Percentiles rank a stretch among this genome's conserved stretches.
These are phyloP conservation scores for Aegle marmelos DNA, from an alignment of 345 rosid genomes.

Conservation along the genomic window DNA sequence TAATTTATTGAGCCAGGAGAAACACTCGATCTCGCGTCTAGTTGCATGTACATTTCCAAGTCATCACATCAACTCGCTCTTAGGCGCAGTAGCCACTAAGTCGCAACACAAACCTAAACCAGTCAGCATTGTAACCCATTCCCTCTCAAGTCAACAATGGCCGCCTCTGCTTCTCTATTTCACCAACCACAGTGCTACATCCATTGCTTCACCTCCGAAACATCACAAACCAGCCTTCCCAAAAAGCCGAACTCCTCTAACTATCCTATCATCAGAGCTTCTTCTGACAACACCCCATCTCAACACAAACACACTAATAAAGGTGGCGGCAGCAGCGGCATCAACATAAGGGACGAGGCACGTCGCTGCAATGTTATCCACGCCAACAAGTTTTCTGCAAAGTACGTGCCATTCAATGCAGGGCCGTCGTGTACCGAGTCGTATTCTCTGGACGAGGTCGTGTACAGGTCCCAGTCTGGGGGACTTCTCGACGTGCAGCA, in stretches of 20 bases:
- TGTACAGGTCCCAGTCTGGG: constrained; percentile 44
- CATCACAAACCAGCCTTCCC: background rate
- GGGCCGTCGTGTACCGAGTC: constrained; percentile 23
- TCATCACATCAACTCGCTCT: background rate
- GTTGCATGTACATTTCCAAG: too few relatives aligned
- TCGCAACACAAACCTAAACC: background rate
- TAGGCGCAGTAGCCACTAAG: too few relatives aligned
- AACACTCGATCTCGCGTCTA: too few relatives aligned
- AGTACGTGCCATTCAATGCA: constrained; percentile 56
- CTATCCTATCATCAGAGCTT: background rate
- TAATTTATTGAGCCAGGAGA: too few relatives aligned
- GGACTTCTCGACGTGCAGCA: constrained; percentile 49
- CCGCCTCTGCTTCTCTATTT: background rate
- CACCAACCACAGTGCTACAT: background rate
- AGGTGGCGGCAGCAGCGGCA: background rate
- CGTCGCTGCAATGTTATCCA: constrained; percentile 32
- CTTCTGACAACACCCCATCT: background rate
- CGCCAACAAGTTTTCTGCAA: constrained; percentile 41
- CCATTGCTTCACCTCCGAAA: background rate
- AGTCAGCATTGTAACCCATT: background rate
- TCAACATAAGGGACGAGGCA: constrained; percentile 44
- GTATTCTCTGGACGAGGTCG: constrained; percentile 53
- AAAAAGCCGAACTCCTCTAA: background rate
- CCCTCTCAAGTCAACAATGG: background rate
- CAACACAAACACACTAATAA: background rate